Base-by-base conservation (phyloP, 257 asterid genomes). In the Nicotiana paniculata region DNA sequence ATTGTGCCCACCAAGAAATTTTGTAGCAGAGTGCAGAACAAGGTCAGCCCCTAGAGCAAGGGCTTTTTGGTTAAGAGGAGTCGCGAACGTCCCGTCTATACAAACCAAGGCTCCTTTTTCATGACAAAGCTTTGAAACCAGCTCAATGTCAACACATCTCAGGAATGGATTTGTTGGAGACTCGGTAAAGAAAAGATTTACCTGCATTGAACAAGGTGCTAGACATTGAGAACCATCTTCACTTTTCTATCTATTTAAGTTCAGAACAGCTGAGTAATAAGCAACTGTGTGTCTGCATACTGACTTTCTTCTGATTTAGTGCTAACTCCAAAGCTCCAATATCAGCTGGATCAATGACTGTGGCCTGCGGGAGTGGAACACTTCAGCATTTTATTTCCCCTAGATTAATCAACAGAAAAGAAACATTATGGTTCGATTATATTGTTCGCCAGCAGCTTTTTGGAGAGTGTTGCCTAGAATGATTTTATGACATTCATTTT, bases 281-380 rank as follows among this genome's bases (percentile, higher is more conserved):
- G 17, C 79, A 72, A 48, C 61, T 7, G 8, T 26, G 79, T 66
- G 80, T 67, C 68, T 32, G 21, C 77, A 82, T 64, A 80, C 97
- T 85, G 24, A 95, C 98, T 46, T 93, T 87, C 86, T 90, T 85
- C 87, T 90, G 87, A 82, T 89, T 90, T 83, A 95, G 83, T 68
- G 94, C 92, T 79, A 93, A 86, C 88, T 90, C 95, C 90, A 95
- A 90, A 83, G 91, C 97, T 84, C 84, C 96, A 72, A 95, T 79
- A 85, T 95, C 98, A 1, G 98, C 98, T 82, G 98, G 98, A 82
- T 95, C 98, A 83, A 95, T 90, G 81, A 92, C 97, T n/a, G 98
- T 91, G 79, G 97, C 96, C 98, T 93, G 93, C 87, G 35, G 62
- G 53, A 72, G 48, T 26, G 79, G 28, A 74, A 26, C 61, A 48